Conservation (phyloP, 371 early-diverging fungal species). For the Lichtheimia ramosa region DNA sequence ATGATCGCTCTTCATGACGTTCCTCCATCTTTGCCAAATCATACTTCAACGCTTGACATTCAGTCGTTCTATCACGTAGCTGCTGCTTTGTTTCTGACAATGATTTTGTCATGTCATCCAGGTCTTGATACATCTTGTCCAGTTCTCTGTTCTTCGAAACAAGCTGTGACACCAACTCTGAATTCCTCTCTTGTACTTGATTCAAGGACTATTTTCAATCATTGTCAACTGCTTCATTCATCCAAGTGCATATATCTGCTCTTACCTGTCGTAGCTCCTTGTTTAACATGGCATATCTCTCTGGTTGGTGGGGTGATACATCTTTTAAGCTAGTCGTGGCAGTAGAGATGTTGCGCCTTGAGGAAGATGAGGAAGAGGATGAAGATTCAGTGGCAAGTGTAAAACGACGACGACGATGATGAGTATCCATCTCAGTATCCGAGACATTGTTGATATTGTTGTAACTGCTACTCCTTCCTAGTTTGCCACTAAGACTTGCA, state of each 20-base stretch:
- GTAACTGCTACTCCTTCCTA: slow-evolving; percentile 9
- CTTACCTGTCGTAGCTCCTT: slow-evolving; percentile 26
- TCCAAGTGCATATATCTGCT: not conserved
- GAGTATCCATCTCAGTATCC: not conserved
- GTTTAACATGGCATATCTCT: not conserved
- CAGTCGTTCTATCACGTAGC: slow-evolving; percentile 21
- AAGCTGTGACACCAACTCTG: slow-evolving; percentile 26
- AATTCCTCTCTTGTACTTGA: slow-evolving; percentile 26
- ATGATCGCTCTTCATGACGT: slow-evolving; percentile 3
- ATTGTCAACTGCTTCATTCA: not conserved
- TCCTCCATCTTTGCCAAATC: slow-evolving; percentile 15
- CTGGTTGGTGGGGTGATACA: too few species aligned
- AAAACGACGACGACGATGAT: too few species aligned
- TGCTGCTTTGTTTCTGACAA: slow-evolving; percentile 30
- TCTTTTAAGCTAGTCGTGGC: too few species aligned
- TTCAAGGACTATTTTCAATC: slow-evolving; percentile 15
- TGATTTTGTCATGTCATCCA: slow-evolving; percentile 20
- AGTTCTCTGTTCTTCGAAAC: slow-evolving; percentile 34
- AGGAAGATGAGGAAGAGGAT: too few species aligned
- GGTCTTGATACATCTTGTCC: slow-evolving; percentile 20
- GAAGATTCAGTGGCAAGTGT: too few species aligned
- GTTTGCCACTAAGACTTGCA: slow-evolving; percentile 9
- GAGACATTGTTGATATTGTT: slow-evolving; percentile 11
- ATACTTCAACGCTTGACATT: slow-evolving; percentile 24
- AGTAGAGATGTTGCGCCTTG: too few species aligned